Percentiles rank a stretch among this genome's conserved stretches.
Evolutionary conservation across 495 filamentous ascomycete genomes (phyloP).

Genomic region (Parachaetomium inaequale): DNA sequence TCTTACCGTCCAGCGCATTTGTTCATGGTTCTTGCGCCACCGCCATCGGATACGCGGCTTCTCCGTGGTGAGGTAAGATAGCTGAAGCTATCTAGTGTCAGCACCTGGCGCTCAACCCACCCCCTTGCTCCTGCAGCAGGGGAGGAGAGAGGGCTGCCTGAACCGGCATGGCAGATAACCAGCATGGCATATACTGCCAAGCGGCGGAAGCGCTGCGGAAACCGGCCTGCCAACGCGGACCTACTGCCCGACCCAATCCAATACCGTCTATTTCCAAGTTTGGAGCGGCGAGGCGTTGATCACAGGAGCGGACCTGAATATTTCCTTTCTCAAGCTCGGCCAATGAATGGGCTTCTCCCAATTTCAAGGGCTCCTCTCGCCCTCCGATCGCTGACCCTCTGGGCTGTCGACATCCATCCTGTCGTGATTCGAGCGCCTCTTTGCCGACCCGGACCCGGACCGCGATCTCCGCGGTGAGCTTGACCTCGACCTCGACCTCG

Average conservation of each 20-base stretch:
- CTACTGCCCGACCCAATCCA: background rate
- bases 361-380: slow-evolving; percentile 13
- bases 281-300: background rate
- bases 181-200: no score
- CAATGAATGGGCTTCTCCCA: background rate
- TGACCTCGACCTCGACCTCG: slow-evolving; percentile 17
- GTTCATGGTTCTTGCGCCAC: background rate
- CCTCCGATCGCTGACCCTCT: slow-evolving; percentile 2
- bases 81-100: background rate
- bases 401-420: slow-evolving; percentile 39
- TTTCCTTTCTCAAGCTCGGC: no score
- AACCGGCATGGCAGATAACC: no score
- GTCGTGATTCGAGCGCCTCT: slow-evolving; percentile 26
- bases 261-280: background rate
- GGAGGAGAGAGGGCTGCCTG: no score
- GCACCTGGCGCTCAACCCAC: background rate
- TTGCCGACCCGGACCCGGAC: slow-evolving; percentile 23
- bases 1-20: background rate
- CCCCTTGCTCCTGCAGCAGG: no score
- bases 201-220: background rate
- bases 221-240: background rate
- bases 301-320: no score
- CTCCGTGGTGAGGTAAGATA: background rate
- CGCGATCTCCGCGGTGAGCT: slow-evolving; percentile 8
- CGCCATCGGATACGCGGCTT: background rate